Evolutionary conservation across 805 yeast species (phyloP), one percentile per base, ranked within the genome.

Genomic region (Cyberlindnera xylosilytica): DNA sequence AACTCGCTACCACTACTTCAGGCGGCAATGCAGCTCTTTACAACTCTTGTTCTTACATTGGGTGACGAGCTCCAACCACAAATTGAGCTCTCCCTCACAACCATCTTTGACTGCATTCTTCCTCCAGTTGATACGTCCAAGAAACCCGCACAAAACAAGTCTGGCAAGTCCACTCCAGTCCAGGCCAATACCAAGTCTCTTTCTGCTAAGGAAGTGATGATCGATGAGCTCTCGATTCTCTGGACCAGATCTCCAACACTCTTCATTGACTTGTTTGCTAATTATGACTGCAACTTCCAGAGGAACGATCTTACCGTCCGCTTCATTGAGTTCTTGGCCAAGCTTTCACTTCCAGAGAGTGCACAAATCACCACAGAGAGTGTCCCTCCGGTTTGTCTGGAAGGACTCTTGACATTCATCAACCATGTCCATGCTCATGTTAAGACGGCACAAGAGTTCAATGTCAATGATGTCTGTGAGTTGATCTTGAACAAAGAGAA

Each of bases 341-440:
- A 83, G 39, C 68, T 89, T 24, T 82, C 97, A 0, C 74, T 87
- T 34, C 95, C 98, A 0, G 96, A 89, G 57, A 76, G 91, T 10
- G 95, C 97, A 0, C 54, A 73, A 9, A 69, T 74, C 53, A 82
- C 95, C 0, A 86, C 96, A 0, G 87, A 85, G 30, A 83, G 78
- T 54, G 95, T 91, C 1, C 98, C 99, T 1, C 97, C 98, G 0
- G 75, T 89, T 7, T 91, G 98, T 55, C 68, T 93, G 39, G 98
- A 93, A 54, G 96, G 97, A 1, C 62, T 93, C 3, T 68, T 91
- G 18, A 74, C 86, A 2, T 79, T 84, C 42, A 69, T 90, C 32
- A 76, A 78, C 44, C 81, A 82, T 13, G 68, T 87, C 35, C 73
- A 76, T 50, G 78, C 57, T 57, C 77, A 48, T 66, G 70, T 63